phyloP scores from a whole-genome alignment of 768 basidiomycete genomes.

The Solioccasus polychromus region DNA sequence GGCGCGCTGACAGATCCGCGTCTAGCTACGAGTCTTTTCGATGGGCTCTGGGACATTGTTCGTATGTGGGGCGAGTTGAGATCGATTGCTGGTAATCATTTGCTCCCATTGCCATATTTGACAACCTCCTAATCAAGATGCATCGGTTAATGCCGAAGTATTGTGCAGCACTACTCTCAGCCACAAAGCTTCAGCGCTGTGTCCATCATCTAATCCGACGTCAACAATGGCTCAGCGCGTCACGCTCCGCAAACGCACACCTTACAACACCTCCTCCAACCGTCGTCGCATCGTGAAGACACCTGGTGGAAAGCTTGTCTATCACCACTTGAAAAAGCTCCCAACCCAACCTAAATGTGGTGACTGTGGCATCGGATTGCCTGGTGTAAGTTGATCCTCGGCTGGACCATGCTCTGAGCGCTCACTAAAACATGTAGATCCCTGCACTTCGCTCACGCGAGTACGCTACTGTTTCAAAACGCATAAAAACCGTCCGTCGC shows the following conservation, averaged over 20 bases:
- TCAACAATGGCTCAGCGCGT: slow-evolving; percentile 94
- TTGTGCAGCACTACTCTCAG: slow-evolving; percentile 24
- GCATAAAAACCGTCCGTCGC: slow-evolving; percentile 92
- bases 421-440: slow-evolving; percentile 48
- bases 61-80: too few relatives aligned
- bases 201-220: neutral
- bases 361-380: slow-evolving; percentile 92
- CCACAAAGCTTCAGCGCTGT: too few relatives aligned
- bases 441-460: slow-evolving; percentile 94
- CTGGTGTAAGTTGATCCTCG: slow-evolving; percentile 70
- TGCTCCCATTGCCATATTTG: neutral
- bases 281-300: slow-evolving; percentile 95
- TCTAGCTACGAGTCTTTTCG: slow-evolving; percentile 45
- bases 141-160: slow-evolving; percentile 15
- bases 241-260: slow-evolving; percentile 96
- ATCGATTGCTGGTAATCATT: too few relatives aligned
- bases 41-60: slow-evolving; percentile 18
- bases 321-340: slow-evolving; percentile 97
- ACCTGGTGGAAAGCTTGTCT: slow-evolving; percentile 96
- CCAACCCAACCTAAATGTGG: slow-evolving; percentile 93
- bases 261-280: slow-evolving; percentile 98
- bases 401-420: neutral
- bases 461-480: slow-evolving; percentile 95
- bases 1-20: slow-evolving; percentile 67
- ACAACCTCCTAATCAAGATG: slow-evolving; percentile 5